Evolutionary conservation across 306 rosid genomes (phyloP), one percentile per base, ranked within the genome.

Genomic region (Cucurbita maxima): DNA sequence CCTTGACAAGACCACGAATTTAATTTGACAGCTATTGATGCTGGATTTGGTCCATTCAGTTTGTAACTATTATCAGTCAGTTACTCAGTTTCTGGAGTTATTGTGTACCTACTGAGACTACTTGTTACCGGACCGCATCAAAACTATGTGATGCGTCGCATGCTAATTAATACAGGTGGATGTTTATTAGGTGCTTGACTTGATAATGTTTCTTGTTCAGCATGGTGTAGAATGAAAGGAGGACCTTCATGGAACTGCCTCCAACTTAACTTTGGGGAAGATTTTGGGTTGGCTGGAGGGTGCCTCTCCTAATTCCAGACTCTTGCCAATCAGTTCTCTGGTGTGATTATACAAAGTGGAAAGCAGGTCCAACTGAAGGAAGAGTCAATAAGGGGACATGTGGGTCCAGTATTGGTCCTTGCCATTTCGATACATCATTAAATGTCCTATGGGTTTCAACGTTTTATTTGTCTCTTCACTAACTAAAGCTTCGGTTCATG

Each of bases 401-500:
- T 51, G 73, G 73, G 73, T 69, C 73, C 73, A 14, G 58, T 19
- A 69, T 30, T 69, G 40, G 56, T 30, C 73, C 11, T 15, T 47
- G 41, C 43, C 57, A 25, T 47, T 66, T 64, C 10, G 37, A 43
- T 43, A 15, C 71, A 64, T 64, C 37, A 64, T 64, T 43, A 10
- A 64, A 18, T 64, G 20, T 68, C 73, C 20, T 20, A 68, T 20
- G 48, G 73, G 57, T 48, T 47, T 48, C 41, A 22, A 13, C 57
- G 40, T 48, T 69, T 69, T 45, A 13, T 47, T 22, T 68, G 73
- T 48, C 73, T 20, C 56, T 69, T 69, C 57, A 48, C 56, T 14
- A 22, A 45, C 54, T 22, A 69, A 48, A 69, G 73, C 43, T 45
- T 47, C 57, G 73, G 57, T 69, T 69, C 73, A 69, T 69, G 73